Evolutionary conservation across 2,329 filamentous ascomycete genomes (phyloP).

Genomic region (Botryosphaeria dothidea): DNA sequence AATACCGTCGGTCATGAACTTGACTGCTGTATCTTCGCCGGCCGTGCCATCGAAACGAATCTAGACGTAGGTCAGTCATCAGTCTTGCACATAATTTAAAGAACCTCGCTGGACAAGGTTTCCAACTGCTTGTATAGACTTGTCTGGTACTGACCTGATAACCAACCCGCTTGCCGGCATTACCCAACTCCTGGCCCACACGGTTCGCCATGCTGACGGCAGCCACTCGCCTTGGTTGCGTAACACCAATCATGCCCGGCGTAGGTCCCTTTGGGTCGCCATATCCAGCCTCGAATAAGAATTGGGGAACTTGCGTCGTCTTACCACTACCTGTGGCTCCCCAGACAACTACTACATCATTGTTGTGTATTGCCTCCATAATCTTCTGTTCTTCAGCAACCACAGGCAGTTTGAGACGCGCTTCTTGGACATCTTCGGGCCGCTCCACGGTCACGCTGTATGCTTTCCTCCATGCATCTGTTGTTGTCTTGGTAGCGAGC

Average conservation of each 20-base stretch:
- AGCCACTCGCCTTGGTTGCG: slow-evolving; percentile 90
- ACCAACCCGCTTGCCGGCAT: slow-evolving; percentile 74
- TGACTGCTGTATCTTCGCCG: slow-evolving; percentile 79
- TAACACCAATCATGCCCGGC: slow-evolving; percentile 90
- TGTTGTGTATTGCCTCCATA: slow-evolving; percentile 95
- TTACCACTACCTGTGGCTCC: slow-evolving; percentile 96
- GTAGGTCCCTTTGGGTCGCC: slow-evolving; percentile 76
- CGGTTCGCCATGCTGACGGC: slow-evolving; percentile 96
- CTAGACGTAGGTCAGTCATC: slow-evolving; percentile 21
- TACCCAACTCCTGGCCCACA: slow-evolving; percentile 81
- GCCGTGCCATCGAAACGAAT: slow-evolving; percentile 92
- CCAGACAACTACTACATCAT: slow-evolving; percentile 86
- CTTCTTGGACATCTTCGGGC: slow-evolving; percentile 71
- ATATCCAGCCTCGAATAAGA: slow-evolving; percentile 91
- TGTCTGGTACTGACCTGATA: slow-evolving; percentile 55
- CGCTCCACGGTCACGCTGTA: slow-evolving; percentile 74
- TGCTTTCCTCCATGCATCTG: slow-evolving; percentile 66
- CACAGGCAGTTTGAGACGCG: slow-evolving; percentile 79
- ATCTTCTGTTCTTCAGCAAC: slow-evolving; percentile 95
- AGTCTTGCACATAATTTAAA: not conserved
- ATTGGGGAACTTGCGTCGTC: slow-evolving; percentile 96
- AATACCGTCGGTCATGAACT: slow-evolving; percentile 99
- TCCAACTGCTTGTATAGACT: not conserved
- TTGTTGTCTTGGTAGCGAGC: slow-evolving; percentile 58
- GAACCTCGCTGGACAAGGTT: no score